These are phyloP conservation scores for Lentinus brumalis DNA, from an alignment of 768 basidiomycete species.

Conservation along the genomic window DNA sequence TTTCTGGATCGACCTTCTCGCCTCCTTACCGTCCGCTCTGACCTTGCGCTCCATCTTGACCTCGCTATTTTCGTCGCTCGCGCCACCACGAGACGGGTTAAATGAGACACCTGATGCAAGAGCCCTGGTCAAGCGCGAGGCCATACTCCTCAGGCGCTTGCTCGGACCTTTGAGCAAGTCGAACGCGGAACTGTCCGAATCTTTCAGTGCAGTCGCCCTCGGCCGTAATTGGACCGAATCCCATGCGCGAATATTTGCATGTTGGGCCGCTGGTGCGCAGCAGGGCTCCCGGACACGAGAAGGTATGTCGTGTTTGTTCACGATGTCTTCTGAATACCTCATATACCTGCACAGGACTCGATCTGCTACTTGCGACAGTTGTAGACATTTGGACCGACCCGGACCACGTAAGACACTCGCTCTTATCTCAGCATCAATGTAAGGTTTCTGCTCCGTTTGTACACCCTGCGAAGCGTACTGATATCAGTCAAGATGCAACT, in stretches of 20 bases:
- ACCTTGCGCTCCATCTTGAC: constrained; percentile 58
- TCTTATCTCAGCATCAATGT: constrained; percentile 78
- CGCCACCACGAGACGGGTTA: constrained; percentile 31
- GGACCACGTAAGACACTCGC: constrained; percentile 79
- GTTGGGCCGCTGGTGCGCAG: constrained; percentile 61
- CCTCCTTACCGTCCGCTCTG: constrained; percentile 49
- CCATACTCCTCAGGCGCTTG: constrained; percentile 50
- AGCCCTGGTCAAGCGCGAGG: constrained; percentile 54
- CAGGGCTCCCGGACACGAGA: constrained; percentile 34
- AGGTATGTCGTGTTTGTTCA: constrained; percentile 22
- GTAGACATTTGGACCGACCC: constrained; percentile 73
- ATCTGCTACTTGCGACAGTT: constrained; percentile 47
- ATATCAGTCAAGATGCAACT: constrained; percentile 61
- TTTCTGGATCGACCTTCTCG: constrained; percentile 52
- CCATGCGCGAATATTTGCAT: constrained; percentile 63
- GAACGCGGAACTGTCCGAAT: constrained; percentile 54
- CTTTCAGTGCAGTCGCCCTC: constrained; percentile 48
- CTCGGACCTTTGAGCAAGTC: constrained; percentile 52
- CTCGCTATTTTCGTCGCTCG: constrained; percentile 58
- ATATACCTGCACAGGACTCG: constrained; percentile 41
- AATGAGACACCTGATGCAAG: constrained; percentile 38
- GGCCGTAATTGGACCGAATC: constrained; percentile 61
- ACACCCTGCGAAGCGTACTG: background rate
- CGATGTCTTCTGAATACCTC: background rate
- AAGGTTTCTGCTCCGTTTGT: constrained; percentile 31